A percentile compares a stretch with the other conserved stretches of the same genome.
phyloP scores from a whole-genome alignment of 805 yeast species.

The Ogataea siamensis region DNA sequence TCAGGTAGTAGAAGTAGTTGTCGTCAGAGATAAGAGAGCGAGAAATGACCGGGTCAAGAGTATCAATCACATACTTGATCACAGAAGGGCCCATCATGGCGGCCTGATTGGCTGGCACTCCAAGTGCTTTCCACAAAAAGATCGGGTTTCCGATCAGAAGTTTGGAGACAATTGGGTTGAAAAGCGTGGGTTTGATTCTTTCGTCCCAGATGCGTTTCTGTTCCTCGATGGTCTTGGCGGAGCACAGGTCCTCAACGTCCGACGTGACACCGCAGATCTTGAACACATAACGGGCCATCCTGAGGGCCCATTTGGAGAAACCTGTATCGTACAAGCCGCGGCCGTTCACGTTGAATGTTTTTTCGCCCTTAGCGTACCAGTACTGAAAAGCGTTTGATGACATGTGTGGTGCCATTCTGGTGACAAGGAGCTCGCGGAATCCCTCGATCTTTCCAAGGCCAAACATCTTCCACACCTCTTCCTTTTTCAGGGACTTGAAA shows the following conservation, averaged over 20 bases:
- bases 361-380: conserved; percentile 66
- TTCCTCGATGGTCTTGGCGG: conserved; percentile 54
- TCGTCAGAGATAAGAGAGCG: conserved; percentile 64
- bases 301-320: conserved; percentile 81
- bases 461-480: conserved; percentile 70
- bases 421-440: conserved; percentile 50
- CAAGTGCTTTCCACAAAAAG: conserved; percentile 85
- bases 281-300: conserved; percentile 63
- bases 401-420: conserved; percentile 62
- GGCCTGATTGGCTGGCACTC: conserved; percentile 87
- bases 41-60: conserved; percentile 71
- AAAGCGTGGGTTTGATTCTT: conserved; percentile 63
- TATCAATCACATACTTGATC: conserved; percentile 68
- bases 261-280: conserved; percentile 49
- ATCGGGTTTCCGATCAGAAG: conserved; percentile 75
- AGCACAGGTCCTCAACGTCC: conserved; percentile 55
- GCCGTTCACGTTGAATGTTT: conserved; percentile 53
- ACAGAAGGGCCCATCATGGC: conserved; percentile 74
- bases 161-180: conserved; percentile 67
- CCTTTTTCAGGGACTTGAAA: conserved; percentile 52
- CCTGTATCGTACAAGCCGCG: conserved; percentile 78
- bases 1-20: conserved; percentile 75
- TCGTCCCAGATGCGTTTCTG: conserved; percentile 65
- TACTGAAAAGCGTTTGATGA: conserved; percentile 80
- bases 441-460: conserved; percentile 68